These are phyloP conservation scores for Planoprotostelium fungivorum DNA, from an alignment of 78 protist genomes.

Conservation along the genomic window DNA sequence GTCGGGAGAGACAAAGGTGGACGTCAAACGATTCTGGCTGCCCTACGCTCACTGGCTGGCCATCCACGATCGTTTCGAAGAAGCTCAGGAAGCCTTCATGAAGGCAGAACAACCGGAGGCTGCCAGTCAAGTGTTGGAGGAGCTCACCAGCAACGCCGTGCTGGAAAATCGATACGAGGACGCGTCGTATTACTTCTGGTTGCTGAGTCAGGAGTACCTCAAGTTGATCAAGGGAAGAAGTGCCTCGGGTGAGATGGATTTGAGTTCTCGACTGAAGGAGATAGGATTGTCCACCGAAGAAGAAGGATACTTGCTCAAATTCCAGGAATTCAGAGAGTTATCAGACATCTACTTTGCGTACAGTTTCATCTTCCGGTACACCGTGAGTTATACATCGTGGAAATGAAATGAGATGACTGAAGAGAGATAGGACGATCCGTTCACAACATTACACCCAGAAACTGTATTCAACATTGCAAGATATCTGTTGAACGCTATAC, in stretches of 20 bases:
- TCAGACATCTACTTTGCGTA: constrained; percentile 63
- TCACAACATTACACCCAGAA: constrained; percentile 4
- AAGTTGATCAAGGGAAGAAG: neutral
- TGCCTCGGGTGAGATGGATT: neutral
- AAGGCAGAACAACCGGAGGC: constrained; percentile 28
- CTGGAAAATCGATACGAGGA: constrained; percentile 13
- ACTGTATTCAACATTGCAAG: constrained; percentile 35
- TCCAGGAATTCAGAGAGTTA: neutral
- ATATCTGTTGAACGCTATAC: neutral
- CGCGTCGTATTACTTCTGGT: constrained; percentile 40
- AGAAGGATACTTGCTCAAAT: neutral
- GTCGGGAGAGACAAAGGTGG: constrained; percentile 5
- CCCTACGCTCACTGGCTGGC: constrained; percentile 77
- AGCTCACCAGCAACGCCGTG: constrained; percentile 48
- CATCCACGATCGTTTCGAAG: constrained; percentile 51
- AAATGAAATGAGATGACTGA: neutral
- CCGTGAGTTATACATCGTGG: neutral
- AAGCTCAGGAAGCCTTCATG: constrained; percentile 64
- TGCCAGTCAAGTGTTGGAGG: constrained; percentile 41
- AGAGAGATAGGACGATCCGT: constrained; percentile 40
- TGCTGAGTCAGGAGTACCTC: constrained; percentile 26
- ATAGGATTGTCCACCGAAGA: neutral
- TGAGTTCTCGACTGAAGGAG: neutral
- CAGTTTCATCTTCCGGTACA: constrained; percentile 22
- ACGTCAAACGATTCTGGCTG: constrained; percentile 22